A percentile compares a stretch with the other conserved stretches of the same genome.
phyloP scores from a whole-genome alignment of 306 rosid genomes.

The Castanea mollissima region DNA sequence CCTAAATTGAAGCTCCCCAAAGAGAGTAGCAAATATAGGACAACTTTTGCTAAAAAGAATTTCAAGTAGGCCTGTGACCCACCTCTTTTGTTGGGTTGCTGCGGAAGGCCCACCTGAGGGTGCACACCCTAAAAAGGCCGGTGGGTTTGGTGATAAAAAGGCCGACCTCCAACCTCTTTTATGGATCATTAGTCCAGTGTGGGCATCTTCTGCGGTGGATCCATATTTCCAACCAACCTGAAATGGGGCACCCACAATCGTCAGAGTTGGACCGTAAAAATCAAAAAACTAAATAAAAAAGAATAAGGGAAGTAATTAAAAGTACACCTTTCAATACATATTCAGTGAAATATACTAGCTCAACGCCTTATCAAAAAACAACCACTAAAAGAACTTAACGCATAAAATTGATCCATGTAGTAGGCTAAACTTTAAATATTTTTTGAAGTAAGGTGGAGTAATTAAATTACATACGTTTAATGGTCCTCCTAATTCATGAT shows the following conservation, averaged over 20 bases:
- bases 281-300: too few relatives aligned
- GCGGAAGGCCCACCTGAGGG: constrained; percentile 46
- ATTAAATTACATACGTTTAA: too few relatives aligned
- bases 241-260: background rate
- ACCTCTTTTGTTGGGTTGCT: constrained; percentile 62
- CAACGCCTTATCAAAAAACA: too few relatives aligned
- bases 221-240: constrained; percentile 53
- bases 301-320: too few relatives aligned
- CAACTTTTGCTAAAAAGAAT: constrained; percentile 37
- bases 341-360: too few relatives aligned
- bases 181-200: constrained; percentile 53
- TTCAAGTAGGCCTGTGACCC: constrained; percentile 62
- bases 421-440: too few relatives aligned
- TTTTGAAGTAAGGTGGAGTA: too few relatives aligned
- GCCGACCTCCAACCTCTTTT: constrained; percentile 67
- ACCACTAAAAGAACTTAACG: too few relatives aligned
- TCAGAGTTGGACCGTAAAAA: background rate
- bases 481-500: too few relatives aligned
- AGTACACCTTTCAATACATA: too few relatives aligned
- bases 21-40: constrained; percentile 42
- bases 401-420: too few relatives aligned
- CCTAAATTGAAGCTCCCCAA: constrained; percentile 43
- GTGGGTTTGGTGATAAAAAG: constrained; percentile 29
- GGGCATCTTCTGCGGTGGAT: constrained; percentile 46
- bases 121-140: constrained; percentile 56